phyloP scores from a whole-genome alignment of 179 eudicot genomes.

The Heliamphora pulchella region DNA sequence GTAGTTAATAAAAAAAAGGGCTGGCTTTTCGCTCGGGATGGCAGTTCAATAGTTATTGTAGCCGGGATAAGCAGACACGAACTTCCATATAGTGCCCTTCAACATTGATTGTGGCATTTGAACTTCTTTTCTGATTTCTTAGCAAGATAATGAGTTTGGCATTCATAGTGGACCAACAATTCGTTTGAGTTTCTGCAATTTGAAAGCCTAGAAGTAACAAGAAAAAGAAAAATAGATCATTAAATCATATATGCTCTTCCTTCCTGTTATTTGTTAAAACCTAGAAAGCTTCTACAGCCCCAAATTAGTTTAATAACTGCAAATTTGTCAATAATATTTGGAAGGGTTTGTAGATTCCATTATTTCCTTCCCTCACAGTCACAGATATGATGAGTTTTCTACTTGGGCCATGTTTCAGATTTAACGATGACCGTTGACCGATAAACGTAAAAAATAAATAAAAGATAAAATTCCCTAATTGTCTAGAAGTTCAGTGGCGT shows the following conservation, averaged over 20 bases:
- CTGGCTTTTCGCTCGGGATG: too few relatives aligned
- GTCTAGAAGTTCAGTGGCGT: neutral
- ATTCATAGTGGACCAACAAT: too few relatives aligned
- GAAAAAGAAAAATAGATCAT: neutral
- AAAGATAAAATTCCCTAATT: neutral
- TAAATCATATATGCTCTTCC: neutral
- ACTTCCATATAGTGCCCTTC: too few relatives aligned
- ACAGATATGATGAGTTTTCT: too few relatives aligned
- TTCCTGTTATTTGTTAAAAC: neutral
- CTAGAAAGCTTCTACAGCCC: neutral
- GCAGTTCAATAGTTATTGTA: too few relatives aligned
- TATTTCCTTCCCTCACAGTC: neutral
- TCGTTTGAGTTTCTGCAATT: too few relatives aligned
- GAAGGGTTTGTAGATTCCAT: neutral
- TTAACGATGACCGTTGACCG: too few relatives aligned
- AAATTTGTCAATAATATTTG: neutral
- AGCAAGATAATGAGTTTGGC: neutral
- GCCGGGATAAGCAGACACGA: too few relatives aligned
- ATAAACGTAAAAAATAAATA: too few relatives aligned
- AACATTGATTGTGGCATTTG: neutral
- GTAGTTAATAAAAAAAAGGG: too few relatives aligned
- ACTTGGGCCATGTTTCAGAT: too few relatives aligned
- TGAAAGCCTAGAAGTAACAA: too few relatives aligned
- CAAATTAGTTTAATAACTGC: neutral
- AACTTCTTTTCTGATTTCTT: neutral